These are phyloP conservation scores for Aspergillus sergii DNA, from an alignment of 2,329 filamentous ascomycete genomes.

Conservation along the genomic window DNA sequence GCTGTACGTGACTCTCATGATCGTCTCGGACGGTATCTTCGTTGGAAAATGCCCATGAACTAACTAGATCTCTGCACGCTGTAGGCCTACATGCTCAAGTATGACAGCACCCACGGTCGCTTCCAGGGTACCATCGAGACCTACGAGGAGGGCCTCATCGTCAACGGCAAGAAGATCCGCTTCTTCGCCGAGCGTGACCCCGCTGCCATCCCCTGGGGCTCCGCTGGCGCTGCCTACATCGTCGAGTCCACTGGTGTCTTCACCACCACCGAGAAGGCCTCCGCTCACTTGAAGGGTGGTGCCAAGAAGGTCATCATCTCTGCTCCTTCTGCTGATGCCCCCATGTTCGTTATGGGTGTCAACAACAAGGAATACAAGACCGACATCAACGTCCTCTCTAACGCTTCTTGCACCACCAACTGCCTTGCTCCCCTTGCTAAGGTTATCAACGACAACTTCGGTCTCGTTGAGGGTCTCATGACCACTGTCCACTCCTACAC, in stretches of 20 bases:
- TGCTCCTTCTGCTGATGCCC: conserved; percentile 70
- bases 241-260: conserved; percentile 99
- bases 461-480: conserved; percentile 98
- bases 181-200: conserved; percentile 96
- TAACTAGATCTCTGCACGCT: background rate
- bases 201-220: conserved; percentile 82
- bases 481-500: conserved; percentile 99
- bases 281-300: conserved; percentile 90
- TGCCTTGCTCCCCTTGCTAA: conserved; percentile 99
- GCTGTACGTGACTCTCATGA: conserved; percentile 70
- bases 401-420: conserved; percentile 99
- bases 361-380: conserved; percentile 93
- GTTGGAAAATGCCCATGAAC: background rate
- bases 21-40: background rate
- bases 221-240: conserved; percentile 87
- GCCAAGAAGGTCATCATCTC: conserved; percentile 93
- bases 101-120: conserved; percentile 93
- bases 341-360: conserved; percentile 99
- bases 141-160: conserved; percentile 70
- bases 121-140: conserved; percentile 91
- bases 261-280: conserved; percentile 97
- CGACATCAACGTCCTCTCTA: conserved; percentile 92
- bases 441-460: conserved; percentile 98
- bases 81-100: conserved; percentile 99
- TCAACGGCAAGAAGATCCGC: conserved; percentile 93